These are phyloP conservation scores for Boletales sp. DNA, from an alignment of 768 basidiomycete genomes.

Conservation along the genomic window DNA sequence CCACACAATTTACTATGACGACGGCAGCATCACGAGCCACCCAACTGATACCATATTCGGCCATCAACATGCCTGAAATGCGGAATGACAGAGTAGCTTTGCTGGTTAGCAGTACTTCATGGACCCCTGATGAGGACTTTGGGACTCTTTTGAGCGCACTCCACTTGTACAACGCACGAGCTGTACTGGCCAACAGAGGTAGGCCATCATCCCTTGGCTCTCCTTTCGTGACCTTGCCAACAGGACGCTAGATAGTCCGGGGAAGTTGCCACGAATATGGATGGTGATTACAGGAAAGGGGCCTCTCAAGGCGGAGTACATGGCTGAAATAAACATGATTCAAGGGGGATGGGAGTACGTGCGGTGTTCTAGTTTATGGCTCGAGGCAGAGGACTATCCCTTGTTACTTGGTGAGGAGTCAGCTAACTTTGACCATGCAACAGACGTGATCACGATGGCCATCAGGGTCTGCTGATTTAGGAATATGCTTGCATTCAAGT, in stretches of 20 bases:
- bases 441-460: not conserved
- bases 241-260: slow-evolving; percentile 10
- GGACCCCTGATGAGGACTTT: slow-evolving; percentile 98
- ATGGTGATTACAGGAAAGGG: slow-evolving; percentile 92
- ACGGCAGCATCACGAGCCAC: slow-evolving; percentile 22
- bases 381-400: slow-evolving; percentile 90
- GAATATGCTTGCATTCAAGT: slow-evolving; percentile 87
- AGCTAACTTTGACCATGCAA: not conserved
- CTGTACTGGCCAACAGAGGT: slow-evolving; percentile 31
- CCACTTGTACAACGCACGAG: slow-evolving; percentile 60
- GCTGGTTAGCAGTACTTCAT: slow-evolving; percentile 88
- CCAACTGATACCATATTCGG: slow-evolving; percentile 15
- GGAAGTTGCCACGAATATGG: slow-evolving; percentile 66
- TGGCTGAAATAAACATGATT: slow-evolving; percentile 57
- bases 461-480: slow-evolving; percentile 85
- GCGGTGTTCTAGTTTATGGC: slow-evolving; percentile 78
- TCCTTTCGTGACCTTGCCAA: not conserved
- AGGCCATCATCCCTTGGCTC: not conserved
- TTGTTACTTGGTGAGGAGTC: slow-evolving; percentile 62
- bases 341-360: slow-evolving; percentile 74
- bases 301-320: slow-evolving; percentile 69
- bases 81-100: slow-evolving; percentile 79
- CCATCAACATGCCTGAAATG: slow-evolving; percentile 40
- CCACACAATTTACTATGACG: slow-evolving; percentile 58
- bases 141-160: slow-evolving; percentile 77